These are phyloP conservation scores for Coniferiporia sulphurascens DNA, from an alignment of 1,284 basidiomycete genomes.

Conservation along the genomic window DNA sequence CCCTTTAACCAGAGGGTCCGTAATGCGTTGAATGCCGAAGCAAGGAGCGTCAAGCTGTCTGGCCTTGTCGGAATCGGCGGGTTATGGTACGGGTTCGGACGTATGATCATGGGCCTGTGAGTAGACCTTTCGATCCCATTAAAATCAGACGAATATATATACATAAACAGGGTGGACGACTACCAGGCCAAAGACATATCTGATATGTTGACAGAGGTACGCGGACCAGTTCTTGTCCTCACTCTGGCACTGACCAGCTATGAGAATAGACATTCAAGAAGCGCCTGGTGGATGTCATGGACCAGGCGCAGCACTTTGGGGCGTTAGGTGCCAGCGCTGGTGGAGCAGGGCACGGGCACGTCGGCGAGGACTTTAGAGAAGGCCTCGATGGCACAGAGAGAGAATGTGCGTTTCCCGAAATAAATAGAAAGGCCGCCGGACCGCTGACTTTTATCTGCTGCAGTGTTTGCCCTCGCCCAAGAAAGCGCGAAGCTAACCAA, in stretches of 20 bases:
- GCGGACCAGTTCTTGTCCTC: constrained; percentile 7
- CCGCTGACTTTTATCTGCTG: constrained; percentile 2
- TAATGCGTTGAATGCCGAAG: constrained; percentile 81
- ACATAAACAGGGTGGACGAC: constrained; percentile 55
- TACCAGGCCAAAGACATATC: constrained; percentile 66
- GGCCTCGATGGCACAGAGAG: constrained; percentile 86
- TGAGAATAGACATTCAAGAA: constrained; percentile 65
- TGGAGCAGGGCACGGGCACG: constrained; percentile 47
- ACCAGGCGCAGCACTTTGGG: constrained; percentile 88
- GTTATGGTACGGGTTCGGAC: constrained; percentile 86
- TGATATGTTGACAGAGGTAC: constrained; percentile 61
- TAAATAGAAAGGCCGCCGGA: neutral
- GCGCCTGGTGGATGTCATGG: constrained; percentile 77
- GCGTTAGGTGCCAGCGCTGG: constrained; percentile 59
- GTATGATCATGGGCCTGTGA: constrained; percentile 75
- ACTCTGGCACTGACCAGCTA: neutral
- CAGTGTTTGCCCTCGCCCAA: constrained; percentile 82
- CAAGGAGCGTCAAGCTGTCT: constrained; percentile 74
- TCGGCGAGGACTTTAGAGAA: constrained; percentile 75
- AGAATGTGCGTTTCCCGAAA: constrained; percentile 55
- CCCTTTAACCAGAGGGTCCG: constrained; percentile 73
- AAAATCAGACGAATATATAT: neutral
- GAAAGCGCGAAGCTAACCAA: constrained; percentile 75
- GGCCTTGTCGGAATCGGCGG: constrained; percentile 82
- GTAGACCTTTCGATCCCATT: constrained; percentile 24